Conservation (phyloP, 768 basidiomycete species). For the Lentinula edodes region DNA sequence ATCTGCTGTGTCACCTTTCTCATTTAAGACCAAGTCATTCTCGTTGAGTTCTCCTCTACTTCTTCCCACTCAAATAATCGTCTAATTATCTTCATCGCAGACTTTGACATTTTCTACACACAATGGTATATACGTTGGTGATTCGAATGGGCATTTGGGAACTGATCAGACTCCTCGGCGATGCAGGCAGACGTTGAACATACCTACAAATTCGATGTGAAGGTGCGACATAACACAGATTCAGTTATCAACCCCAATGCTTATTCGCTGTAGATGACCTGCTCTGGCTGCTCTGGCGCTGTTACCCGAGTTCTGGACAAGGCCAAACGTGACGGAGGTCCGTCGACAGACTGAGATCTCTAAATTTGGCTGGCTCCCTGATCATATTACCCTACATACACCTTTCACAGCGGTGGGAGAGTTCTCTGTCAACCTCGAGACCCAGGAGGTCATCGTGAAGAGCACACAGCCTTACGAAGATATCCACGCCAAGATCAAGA, state of each 20-base stretch:
- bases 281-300: conserved; percentile 81
- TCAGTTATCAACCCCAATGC: neutral
- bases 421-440: conserved; percentile 60
- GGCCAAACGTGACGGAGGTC: conserved; percentile 42
- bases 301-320: conserved; percentile 70
- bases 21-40: neutral
- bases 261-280: conserved; percentile 64
- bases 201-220: conserved; percentile 80
- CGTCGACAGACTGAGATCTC: neutral
- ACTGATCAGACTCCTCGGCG: neutral
- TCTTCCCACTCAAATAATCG: neutral
- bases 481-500: conserved; percentile 70
- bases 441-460: conserved; percentile 79
- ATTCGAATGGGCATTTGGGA: neutral
- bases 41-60: neutral
- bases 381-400: neutral
- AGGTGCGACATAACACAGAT: conserved; percentile 36
- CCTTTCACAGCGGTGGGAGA: conserved; percentile 42
- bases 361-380: neutral
- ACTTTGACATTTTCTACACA: neutral
- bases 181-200: conserved; percentile 21
- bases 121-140: neutral
- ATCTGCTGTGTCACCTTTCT: neutral
- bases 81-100: neutral
- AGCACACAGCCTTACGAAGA: conserved; percentile 51